Evolutionary conservation across 768 basidiomycete species (phyloP), one percentile per base, ranked within the genome.

Genomic region (Paxillus rubicundulus): DNA sequence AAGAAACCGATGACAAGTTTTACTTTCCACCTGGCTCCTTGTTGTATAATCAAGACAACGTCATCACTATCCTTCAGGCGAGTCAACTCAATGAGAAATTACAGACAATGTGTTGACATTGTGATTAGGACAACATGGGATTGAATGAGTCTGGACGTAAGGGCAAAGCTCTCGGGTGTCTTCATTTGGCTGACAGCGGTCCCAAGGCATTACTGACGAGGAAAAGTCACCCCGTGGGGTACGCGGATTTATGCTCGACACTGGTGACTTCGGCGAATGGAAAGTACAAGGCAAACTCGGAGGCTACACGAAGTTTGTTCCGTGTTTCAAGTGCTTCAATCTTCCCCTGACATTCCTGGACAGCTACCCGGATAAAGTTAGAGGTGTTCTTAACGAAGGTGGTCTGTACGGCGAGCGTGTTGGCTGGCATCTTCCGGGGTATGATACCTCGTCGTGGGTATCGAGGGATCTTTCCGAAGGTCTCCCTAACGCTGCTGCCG

Each of bases 181-280:
- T 40, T 8, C 5, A 32, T 21, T 47, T 39, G 10, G 53, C 18
- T 62, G 9, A 60, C 50, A 4, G 21, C 36, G 24, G 13, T 30
- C 17, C 45, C 8, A 52, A 77, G 77, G 61, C 20, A 71, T 65
- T 39, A 68, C 81, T 6, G 74, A 88, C 54, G 69, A 76, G 24
- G 78, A 84, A 10, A 90, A 87, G 64, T 82, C 85, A 10, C 86
- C 89, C 24, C 82, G 90, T 17, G 91, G 90, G 2, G 77, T 93
- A 33, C 80, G 87, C 9, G 89, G 89, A 9, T 92, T 89, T 72
- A 64, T 77, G 60, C 76, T 92, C n/a, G 76, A 82, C 50, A 67
- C 71, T 2, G 87, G 87, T 3, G 72, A 72, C 30, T 87, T 88
- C 47, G 72, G 71, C 9, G 67, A 70, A 16, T 89, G 86, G 86